phyloP scores from a whole-genome alignment of 331 rosid genomes.

The Acacia pycnantha region DNA sequence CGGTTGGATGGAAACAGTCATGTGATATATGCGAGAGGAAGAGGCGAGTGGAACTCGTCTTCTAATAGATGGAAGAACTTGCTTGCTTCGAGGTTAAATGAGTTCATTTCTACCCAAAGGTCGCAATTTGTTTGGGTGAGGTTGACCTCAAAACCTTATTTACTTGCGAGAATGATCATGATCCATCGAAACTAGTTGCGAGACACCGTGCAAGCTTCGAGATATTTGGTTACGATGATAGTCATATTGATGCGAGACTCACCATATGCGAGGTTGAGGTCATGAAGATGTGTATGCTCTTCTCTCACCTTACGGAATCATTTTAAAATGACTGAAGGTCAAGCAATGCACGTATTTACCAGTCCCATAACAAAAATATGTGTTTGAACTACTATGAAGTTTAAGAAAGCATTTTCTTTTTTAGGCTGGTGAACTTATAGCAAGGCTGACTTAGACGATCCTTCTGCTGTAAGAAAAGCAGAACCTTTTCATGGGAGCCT shows the following conservation, averaged over 20 bases:
- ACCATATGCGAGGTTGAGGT: conserved; percentile 99
- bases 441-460: conserved; percentile 94
- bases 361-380: conserved; percentile 26
- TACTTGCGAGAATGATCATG: conserved; percentile 84
- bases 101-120: conserved; percentile 23
- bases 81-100: conserved; percentile 95
- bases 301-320: conserved; percentile 97
- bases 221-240: conserved; percentile 77
- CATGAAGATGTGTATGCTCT: conserved; percentile 99
- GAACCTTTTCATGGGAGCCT: conserved; percentile 89
- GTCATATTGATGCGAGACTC: conserved; percentile 89
- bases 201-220: conserved; percentile 96
- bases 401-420: conserved; percentile 18
- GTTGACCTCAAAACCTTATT: conserved; percentile 30
- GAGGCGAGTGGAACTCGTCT: conserved; percentile 99
- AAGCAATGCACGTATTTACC: conserved; percentile 90
- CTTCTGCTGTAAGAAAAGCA: conserved; percentile 95
- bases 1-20: conserved; percentile 97
- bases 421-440: conserved; percentile 95
- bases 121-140: background rate
- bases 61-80: conserved; percentile 98
- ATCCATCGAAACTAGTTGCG: conserved; percentile 95
- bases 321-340: conserved; percentile 88
- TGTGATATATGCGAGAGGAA: conserved; percentile 96
- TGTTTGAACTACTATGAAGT: too few species aligned